phyloP scores from a whole-genome alignment of 108 stramenopile genomes.

The Cylindrotheca closterium region DNA sequence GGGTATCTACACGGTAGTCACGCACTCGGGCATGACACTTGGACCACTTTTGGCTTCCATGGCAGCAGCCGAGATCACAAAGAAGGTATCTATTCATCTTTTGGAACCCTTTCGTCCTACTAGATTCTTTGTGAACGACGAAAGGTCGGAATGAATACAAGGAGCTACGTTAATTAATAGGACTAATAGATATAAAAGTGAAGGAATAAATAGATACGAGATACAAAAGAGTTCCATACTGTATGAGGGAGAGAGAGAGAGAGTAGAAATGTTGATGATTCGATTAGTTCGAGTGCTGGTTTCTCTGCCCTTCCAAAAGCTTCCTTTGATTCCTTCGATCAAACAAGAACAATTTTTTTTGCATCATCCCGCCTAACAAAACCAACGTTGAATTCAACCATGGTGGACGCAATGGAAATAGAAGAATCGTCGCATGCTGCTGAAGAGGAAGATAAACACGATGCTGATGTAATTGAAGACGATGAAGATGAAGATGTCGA shows the following conservation, averaged over 20 bases:
- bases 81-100: slow-evolving; percentile 20
- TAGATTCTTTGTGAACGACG: slow-evolving; percentile 31
- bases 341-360: no score
- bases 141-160: background rate
- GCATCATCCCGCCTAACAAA: no score
- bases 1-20: slow-evolving; percentile 49
- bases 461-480: slow-evolving; percentile 32
- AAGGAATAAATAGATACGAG: no score
- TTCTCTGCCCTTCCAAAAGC: no score
- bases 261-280: no score
- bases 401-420: slow-evolving; percentile 35
- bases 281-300: no score
- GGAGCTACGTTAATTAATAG: no score
- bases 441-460: slow-evolving; percentile 29
- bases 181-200: no score
- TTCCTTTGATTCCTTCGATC: no score
- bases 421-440: slow-evolving; percentile 11
- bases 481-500: slow-evolving; percentile 64
- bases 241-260: no score
- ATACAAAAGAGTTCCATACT: no score
- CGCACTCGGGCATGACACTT: slow-evolving; percentile 67
- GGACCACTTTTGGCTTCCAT: slow-evolving; percentile 54
- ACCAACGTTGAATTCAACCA: no score
- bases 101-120: slow-evolving; percentile 40
- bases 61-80: slow-evolving; percentile 45